These are phyloP conservation scores for Neoascochyta sp. DNA, from an alignment of 2,329 filamentous ascomycete species.

Conservation along the genomic window DNA sequence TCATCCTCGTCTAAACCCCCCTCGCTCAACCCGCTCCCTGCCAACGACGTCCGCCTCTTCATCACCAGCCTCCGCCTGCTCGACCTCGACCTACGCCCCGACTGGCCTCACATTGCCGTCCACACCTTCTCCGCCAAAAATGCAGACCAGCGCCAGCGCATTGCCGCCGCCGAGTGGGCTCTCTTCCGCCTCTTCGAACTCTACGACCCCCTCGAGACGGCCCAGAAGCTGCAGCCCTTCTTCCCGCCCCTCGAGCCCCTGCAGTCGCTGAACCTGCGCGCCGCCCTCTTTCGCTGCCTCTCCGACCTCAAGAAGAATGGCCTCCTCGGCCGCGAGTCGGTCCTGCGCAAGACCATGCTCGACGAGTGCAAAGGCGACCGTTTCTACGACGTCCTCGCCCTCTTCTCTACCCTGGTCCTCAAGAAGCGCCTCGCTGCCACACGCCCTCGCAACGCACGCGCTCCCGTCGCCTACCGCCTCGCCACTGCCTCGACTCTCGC, in stretches of 20 bases:
- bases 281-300: constrained; percentile 74
- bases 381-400: constrained; percentile 78
- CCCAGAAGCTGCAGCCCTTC: constrained; percentile 81
- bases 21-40: constrained; percentile 17
- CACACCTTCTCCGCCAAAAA: constrained; percentile 67
- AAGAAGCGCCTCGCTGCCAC: constrained; percentile 60
- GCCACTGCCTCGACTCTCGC: constrained; percentile 40
- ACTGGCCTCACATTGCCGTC: constrained; percentile 74
- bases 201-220: constrained; percentile 75
- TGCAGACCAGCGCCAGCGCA: constrained; percentile 76
- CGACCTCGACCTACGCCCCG: constrained; percentile 68
- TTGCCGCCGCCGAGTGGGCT: constrained; percentile 82
- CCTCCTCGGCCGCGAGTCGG: constrained; percentile 70
- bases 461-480: constrained; percentile 50
- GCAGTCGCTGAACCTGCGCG: constrained; percentile 85
- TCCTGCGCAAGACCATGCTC: constrained; percentile 89
- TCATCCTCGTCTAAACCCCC: constrained; percentile 20
- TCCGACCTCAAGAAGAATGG: constrained; percentile 87
- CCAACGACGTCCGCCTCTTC: constrained; percentile 54
- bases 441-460: constrained; percentile 38
- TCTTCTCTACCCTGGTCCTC: constrained; percentile 79
- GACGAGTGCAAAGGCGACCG: constrained; percentile 94
- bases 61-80: constrained; percentile 80
- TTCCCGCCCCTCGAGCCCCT: constrained; percentile 87
- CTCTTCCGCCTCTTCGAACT: constrained; percentile 82